Evolutionary conservation across 2,329 filamentous ascomycete genomes (phyloP).

Genomic region (Tympanopsis confertula): DNA sequence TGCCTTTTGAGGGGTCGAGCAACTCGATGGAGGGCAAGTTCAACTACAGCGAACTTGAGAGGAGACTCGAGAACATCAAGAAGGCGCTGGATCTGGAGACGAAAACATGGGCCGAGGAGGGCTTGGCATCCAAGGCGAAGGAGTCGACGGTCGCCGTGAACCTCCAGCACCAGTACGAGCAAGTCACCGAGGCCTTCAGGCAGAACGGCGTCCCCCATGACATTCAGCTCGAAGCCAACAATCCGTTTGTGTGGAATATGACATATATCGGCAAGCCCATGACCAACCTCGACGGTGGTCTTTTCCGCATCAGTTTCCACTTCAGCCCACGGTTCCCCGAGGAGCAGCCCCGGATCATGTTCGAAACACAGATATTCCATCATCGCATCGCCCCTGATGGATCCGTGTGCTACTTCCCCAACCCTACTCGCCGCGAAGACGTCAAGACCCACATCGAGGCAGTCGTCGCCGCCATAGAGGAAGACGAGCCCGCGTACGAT

Average conservation of each 20-base stretch:
- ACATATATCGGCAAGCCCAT: constrained; percentile 86
- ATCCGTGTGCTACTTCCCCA: constrained; percentile 70
- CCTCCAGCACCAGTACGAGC: constrained; percentile 73
- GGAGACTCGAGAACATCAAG: constrained; percentile 58
- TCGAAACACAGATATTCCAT: constrained; percentile 77
- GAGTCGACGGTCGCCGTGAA: constrained; percentile 71
- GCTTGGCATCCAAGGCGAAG: constrained; percentile 45
- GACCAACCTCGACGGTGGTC: constrained; percentile 84
- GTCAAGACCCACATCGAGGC: constrained; percentile 74
- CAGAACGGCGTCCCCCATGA: constrained; percentile 61
- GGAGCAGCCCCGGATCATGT: constrained; percentile 72
- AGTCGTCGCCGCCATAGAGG: constrained; percentile 72
- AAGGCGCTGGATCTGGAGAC: constrained; percentile 62
- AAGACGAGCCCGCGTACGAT: constrained; percentile 79
- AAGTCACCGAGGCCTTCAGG: constrained; percentile 67
- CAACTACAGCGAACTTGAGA: constrained; percentile 64
- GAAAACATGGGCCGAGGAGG: constrained; percentile 58
- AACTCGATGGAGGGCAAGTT: constrained; percentile 85
- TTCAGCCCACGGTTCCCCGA: constrained; percentile 80
- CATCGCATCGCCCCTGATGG: constrained; percentile 74
- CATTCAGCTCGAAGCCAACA: constrained; percentile 64
- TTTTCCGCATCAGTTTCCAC: constrained; percentile 69
- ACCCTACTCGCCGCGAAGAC: constrained; percentile 53
- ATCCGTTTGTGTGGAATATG: constrained; percentile 80
- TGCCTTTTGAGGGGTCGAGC: constrained; percentile 71